Evolutionary conservation across 192 early-diverging fungal species (phyloP).

Genomic region (Podochytrium sp.): DNA sequence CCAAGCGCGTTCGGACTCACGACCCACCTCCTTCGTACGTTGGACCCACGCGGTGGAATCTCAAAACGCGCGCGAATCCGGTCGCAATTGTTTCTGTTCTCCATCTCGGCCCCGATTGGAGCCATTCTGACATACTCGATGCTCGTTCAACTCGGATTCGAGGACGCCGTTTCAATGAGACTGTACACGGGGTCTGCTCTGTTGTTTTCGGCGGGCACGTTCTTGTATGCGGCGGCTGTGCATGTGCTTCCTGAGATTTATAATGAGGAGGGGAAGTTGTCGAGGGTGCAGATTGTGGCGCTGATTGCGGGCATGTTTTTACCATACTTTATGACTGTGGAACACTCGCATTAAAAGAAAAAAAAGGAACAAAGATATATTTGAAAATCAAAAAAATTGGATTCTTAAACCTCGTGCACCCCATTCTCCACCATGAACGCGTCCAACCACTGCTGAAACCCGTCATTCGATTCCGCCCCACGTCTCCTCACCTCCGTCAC

Average conservation of each 20-base stretch:
- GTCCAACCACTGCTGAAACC: no score
- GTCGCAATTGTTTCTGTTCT: conserved; percentile 79
- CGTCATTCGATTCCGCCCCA: background rate
- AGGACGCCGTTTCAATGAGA: conserved; percentile 51
- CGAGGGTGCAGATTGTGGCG: conserved; percentile 45
- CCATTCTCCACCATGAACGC: background rate
- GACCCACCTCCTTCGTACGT: conserved; percentile 82
- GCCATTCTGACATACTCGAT: conserved; percentile 65
- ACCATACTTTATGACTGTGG: conserved; percentile 42
- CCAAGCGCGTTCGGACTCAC: conserved; percentile 90
- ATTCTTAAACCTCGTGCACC: background rate
- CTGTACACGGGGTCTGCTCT: conserved; percentile 83
- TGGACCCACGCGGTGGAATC: conserved; percentile 46
- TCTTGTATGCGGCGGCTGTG: conserved; percentile 92
- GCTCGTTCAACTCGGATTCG: conserved; percentile 33
- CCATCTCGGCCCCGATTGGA: conserved; percentile 81
- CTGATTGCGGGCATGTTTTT: conserved; percentile 56
- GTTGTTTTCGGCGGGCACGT: conserved; percentile 81
- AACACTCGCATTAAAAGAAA: conserved; percentile 24
- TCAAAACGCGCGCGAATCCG: conserved; percentile 62
- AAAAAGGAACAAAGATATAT: background rate
- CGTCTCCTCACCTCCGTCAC: conserved; percentile 2
- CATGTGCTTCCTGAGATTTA: conserved; percentile 75
- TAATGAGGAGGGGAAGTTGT: conserved; percentile 35
- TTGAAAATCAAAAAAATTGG: background rate